A percentile compares a stretch with the other conserved stretches of the same genome.
These are phyloP conservation scores for Epichloe glyceriae DNA, from an alignment of 2,329 filamentous ascomycete genomes.

Conservation along the genomic window DNA sequence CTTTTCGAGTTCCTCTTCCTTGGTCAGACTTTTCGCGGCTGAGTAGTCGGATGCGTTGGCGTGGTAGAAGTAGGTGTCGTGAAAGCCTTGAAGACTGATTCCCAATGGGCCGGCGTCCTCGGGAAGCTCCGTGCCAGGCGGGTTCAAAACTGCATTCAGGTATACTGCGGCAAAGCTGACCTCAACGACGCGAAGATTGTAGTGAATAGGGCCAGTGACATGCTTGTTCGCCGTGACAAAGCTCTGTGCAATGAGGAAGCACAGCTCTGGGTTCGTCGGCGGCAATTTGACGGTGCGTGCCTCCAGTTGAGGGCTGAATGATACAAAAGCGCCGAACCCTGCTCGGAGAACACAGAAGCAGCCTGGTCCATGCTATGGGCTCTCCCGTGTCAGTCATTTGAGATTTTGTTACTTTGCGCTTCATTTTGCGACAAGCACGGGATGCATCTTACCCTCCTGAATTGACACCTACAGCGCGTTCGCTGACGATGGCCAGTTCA, in stretches of 20 bases:
- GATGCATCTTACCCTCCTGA: conserved; percentile 61
- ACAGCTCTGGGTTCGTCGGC: conserved; percentile 65
- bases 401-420: neutral
- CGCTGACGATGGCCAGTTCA: conserved; percentile 87
- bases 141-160: conserved; percentile 45
- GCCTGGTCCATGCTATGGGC: conserved; percentile 79
- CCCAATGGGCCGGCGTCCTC: conserved; percentile 72
- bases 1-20: conserved; percentile 57
- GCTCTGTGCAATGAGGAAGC: conserved; percentile 87
- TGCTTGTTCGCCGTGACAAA: conserved; percentile 93
- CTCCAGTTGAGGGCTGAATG: conserved; percentile 67
- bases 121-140: conserved; percentile 48
- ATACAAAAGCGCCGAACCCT: conserved; percentile 77
- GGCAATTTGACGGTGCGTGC: conserved; percentile 74
- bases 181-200: conserved; percentile 94
- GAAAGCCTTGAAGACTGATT: conserved; percentile 74
- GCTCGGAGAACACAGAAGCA: conserved; percentile 83
- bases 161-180: conserved; percentile 75
- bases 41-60: conserved; percentile 25
- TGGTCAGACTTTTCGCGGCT: conserved; percentile 28
- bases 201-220: conserved; percentile 83
- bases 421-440: neutral
- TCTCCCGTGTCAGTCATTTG: neutral
- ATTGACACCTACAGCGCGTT: conserved; percentile 90
- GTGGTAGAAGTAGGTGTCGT: conserved; percentile 62